phyloP scores from a whole-genome alignment of 768 basidiomycete genomes.

The Russula dissimulans region DNA sequence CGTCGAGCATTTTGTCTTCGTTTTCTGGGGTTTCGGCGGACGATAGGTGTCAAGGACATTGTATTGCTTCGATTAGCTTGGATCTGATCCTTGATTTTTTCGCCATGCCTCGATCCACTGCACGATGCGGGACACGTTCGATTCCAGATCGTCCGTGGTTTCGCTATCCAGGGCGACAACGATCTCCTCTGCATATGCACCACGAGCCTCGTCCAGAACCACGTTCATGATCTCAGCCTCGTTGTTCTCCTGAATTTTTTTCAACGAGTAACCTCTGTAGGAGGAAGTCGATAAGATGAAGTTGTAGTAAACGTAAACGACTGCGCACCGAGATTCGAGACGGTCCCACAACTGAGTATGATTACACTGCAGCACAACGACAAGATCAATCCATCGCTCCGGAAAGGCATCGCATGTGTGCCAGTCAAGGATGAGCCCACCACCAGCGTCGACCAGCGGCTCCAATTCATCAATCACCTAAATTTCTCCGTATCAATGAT shows the following conservation, averaged over 20 bases:
- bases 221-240: conserved; percentile 97
- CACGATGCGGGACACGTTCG: conserved; percentile 81
- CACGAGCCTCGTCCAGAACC: conserved; percentile 78
- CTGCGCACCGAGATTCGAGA: conserved; percentile 72
- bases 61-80: conserved; percentile 11
- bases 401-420: conserved; percentile 91
- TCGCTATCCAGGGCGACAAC: conserved; percentile 80
- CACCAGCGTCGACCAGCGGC: conserved; percentile 54
- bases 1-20: neutral
- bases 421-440: conserved; percentile 80
- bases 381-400: conserved; percentile 93
- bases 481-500: neutral
- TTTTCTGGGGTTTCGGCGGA: neutral
- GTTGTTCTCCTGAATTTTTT: conserved; percentile 98
- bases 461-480: conserved; percentile 89
- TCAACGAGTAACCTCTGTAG: conserved; percentile 69
- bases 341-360: conserved; percentile 85
- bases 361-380: conserved; percentile 85
- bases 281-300: neutral
- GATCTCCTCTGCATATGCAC: conserved; percentile 78
- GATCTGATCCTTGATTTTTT: conserved; percentile 22
- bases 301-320: neutral
- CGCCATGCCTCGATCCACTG: conserved; percentile 79
- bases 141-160: conserved; percentile 67
- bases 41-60: neutral